Base-by-base conservation (phyloP, 768 basidiomycete genomes). In the Coprinopsis strossmayeri region DNA sequence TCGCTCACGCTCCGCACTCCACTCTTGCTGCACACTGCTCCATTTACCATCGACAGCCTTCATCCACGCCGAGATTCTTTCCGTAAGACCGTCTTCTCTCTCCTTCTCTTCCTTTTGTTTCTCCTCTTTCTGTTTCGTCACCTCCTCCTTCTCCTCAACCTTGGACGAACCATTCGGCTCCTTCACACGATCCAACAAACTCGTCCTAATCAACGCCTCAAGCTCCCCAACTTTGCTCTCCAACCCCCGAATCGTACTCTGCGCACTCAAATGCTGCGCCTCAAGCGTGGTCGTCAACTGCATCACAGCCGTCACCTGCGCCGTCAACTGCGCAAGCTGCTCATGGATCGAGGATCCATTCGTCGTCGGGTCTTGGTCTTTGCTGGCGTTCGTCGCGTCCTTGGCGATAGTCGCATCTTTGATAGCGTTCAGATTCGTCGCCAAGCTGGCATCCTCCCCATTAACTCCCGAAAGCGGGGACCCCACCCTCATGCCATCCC, bases 21-120 rank as follows among this genome's bases (percentile, higher is more conserved):
- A 96, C 48, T 87, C 86, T 55, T 89, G 84, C 56, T 84, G 79
- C 26, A 93, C 82, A 24, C 64, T 68, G 28, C 69, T 76, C 90
- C 90, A 93, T 43, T 83, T 79, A 7, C 82, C 85, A 56, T 93
- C 91, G 20, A 93, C 80, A 10, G 69, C 71, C 58, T 79, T 81
- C 62, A 84, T 86, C 88, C 90, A 93, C 34, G 83, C 79, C 17
- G 70, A 66, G 25, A 86, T 67, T 61, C 83, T 72, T 0, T 74
- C 72, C 23, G 30, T 48, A 28, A 40, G 25, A 15, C 9, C 12
- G 7, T 49, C 30, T 15, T 48, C 52, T 10, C 48, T 30, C n/a
- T 35, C 32, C 18, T 51, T 25, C 28, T 7, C 13, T 51, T 50
- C 49, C 34, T 55, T 42, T 10, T 20, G 15, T 12, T 44, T 48